Percentiles rank a stretch among this genome's conserved stretches.
These are phyloP conservation scores for Colletotrichum musae DNA, from an alignment of 2,329 filamentous ascomycete species.

Conservation along the genomic window DNA sequence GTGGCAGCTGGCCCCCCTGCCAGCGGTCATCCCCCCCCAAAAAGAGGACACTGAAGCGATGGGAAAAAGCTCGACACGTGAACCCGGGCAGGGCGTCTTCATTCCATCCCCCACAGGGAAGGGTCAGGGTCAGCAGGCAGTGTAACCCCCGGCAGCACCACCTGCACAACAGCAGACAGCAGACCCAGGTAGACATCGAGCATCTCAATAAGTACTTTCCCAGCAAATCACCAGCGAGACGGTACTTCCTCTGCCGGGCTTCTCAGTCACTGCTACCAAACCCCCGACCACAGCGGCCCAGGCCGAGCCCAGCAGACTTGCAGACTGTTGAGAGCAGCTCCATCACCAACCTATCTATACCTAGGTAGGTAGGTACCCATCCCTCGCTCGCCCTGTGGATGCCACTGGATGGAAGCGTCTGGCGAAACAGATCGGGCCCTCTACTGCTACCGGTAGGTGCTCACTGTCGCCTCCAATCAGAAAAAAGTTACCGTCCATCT, in stretches of 20 bases:
- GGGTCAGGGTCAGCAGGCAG: constrained; percentile 34
- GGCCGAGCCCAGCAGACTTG: constrained; percentile 35
- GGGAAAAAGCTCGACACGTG: constrained; percentile 33
- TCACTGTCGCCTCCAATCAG: constrained; percentile 34
- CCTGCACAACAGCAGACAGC: neutral
- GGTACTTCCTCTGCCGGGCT: neutral
- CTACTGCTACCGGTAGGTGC: neutral
- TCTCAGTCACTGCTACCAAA: constrained; percentile 3
- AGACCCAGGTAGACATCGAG: no score
- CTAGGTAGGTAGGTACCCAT: no score
- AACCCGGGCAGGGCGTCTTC: constrained; percentile 29
- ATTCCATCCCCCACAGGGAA: constrained; percentile 34
- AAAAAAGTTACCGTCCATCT: constrained; percentile 35
- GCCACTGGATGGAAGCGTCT: constrained; percentile 23
- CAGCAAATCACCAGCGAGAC: neutral
- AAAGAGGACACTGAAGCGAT: constrained; percentile 17
- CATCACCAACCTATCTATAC: neutral
- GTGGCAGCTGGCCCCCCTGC: constrained; percentile 30
- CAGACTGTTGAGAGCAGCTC: constrained; percentile 36
- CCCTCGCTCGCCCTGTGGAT: constrained; percentile 20
- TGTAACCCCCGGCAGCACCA: constrained; percentile 32
- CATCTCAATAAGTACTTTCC: neutral
- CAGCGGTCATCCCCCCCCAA: neutral
- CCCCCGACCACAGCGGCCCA: constrained; percentile 23
- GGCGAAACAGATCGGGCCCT: constrained; percentile 25